Evolutionary conservation across 1,284 basidiomycete genomes (phyloP).

Genomic region (Fomitiporia mediterranea): DNA sequence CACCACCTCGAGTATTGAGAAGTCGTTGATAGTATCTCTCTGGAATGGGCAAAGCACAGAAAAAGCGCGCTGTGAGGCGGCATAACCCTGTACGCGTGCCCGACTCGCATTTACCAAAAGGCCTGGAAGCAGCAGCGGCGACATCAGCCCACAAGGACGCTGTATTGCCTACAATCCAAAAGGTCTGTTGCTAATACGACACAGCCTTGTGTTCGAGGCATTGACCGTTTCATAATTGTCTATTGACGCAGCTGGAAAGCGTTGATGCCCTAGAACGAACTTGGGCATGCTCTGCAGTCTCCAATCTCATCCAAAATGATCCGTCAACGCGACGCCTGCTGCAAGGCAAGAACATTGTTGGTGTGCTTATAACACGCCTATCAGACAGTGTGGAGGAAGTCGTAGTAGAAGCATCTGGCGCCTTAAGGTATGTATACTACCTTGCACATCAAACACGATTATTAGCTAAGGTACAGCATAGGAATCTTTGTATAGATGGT

Average conservation of each 20-base stretch:
- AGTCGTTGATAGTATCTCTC: too few species aligned
- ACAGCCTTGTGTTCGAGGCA: neutral
- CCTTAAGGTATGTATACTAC: constrained; percentile 56
- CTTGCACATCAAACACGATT: neutral
- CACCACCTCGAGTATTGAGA: too few species aligned
- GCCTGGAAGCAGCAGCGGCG: constrained; percentile 63
- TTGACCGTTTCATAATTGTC: neutral
- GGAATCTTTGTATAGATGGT: constrained; percentile 91
- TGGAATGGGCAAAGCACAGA: constrained; percentile 85
- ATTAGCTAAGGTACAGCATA: constrained; percentile 29
- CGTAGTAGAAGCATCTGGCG: constrained; percentile 79
- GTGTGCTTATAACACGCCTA: constrained; percentile 76
- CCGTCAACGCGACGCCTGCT: constrained; percentile 83
- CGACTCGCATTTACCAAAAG: constrained; percentile 81
- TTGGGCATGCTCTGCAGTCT: constrained; percentile 91
- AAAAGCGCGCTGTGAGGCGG: constrained; percentile 71
- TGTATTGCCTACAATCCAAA: constrained; percentile 82
- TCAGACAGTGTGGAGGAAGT: constrained; percentile 86
- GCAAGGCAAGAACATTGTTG: constrained; percentile 88
- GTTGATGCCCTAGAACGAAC: constrained; percentile 74
- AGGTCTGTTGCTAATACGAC: constrained; percentile 42
- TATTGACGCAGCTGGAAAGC: constrained; percentile 56
- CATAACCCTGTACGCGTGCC: constrained; percentile 91
- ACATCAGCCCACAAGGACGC: constrained; percentile 71
- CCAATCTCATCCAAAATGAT: constrained; percentile 85